Conservation (phyloP, 1,139 yeast genomes). For the Hemisphaericaspora xylanilytica region DNA sequence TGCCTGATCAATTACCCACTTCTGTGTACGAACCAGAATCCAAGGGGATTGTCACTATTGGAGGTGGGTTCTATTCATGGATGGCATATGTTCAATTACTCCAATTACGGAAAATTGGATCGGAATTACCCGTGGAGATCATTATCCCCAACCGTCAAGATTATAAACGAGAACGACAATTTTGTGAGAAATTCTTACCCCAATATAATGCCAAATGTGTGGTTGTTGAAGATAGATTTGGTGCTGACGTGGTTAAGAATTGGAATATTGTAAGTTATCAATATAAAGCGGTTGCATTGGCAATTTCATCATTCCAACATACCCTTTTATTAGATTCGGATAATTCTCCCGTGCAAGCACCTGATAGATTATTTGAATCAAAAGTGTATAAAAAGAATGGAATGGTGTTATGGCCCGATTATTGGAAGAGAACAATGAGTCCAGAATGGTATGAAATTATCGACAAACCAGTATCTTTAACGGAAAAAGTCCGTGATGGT, state of each 20-base stretch:
- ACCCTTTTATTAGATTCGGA: slow-evolving; percentile 43
- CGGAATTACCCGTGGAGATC: slow-evolving; percentile 36
- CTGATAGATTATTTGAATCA: slow-evolving; percentile 46
- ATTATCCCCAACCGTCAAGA: slow-evolving; percentile 33
- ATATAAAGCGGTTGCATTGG: slow-evolving; percentile 39
- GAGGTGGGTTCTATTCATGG: slow-evolving; percentile 42
- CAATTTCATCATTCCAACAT: slow-evolving; percentile 41
- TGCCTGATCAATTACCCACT: slow-evolving; percentile 25
- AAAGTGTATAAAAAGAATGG: slow-evolving; percentile 57
- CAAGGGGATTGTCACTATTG: slow-evolving; percentile 36
- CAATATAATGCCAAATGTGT: slow-evolving; percentile 30
- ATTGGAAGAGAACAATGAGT: slow-evolving; percentile 71
- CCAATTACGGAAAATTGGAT: slow-evolving; percentile 34
- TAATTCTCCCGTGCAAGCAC: slow-evolving; percentile 34
- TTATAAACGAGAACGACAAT: slow-evolving; percentile 26
- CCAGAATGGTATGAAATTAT: slow-evolving; percentile 69
- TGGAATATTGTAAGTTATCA: slow-evolving; percentile 39
- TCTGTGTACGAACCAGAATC: slow-evolving; percentile 25
- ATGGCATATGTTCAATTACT: slow-evolving; percentile 33
- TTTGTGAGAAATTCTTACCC: slow-evolving; percentile 26
- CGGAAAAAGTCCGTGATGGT: slow-evolving; percentile 21
- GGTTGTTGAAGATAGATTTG: slow-evolving; percentile 33
- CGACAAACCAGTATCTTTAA: slow-evolving; percentile 33
- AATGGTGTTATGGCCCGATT: slow-evolving; percentile 78
- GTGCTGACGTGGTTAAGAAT: slow-evolving; percentile 29